These are phyloP conservation scores for Sugiyamaella pinicola DNA, from an alignment of 1,139 yeast species.

Conservation along the genomic window DNA sequence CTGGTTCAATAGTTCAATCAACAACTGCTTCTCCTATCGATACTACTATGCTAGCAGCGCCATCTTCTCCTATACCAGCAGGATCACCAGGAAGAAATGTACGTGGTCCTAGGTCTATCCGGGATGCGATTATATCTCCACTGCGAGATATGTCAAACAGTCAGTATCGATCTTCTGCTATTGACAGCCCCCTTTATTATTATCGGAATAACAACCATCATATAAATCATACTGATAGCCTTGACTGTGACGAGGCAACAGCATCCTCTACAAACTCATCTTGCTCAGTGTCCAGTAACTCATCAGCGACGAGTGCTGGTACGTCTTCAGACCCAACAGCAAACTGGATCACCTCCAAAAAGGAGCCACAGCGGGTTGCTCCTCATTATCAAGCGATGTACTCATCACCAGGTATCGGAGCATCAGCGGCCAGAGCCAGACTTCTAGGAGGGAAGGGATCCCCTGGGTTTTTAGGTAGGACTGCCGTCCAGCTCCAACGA, in stretches of 20 bases:
- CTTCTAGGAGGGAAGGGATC: constrained; percentile 28
- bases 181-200: constrained; percentile 10
- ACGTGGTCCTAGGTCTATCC: constrained; percentile 35
- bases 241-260: neutral
- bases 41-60: constrained; percentile 14
- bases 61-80: constrained; percentile 7
- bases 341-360: constrained; percentile 31
- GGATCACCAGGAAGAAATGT: constrained; percentile 26
- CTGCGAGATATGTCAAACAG: constrained; percentile 30
- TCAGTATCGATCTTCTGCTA: constrained; percentile 15
- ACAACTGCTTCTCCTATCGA: constrained; percentile 10
- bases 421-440: constrained; percentile 34
- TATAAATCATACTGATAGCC: neutral
- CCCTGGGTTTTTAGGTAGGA: constrained; percentile 31
- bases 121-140: constrained; percentile 32
- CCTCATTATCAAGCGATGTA: constrained; percentile 28
- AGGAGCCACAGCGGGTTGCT: constrained; percentile 30
- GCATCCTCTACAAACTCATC: constrained; percentile 15
- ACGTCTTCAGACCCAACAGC: constrained; percentile 26
- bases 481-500: constrained; percentile 30
- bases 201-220: constrained; percentile 11
- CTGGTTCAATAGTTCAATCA: neutral
- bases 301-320: constrained; percentile 13
- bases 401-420: constrained; percentile 28
- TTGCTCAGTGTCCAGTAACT: constrained; percentile 15